These are phyloP conservation scores for Firmiana major DNA, from an alignment of 345 rosid species.

Conservation along the genomic window DNA sequence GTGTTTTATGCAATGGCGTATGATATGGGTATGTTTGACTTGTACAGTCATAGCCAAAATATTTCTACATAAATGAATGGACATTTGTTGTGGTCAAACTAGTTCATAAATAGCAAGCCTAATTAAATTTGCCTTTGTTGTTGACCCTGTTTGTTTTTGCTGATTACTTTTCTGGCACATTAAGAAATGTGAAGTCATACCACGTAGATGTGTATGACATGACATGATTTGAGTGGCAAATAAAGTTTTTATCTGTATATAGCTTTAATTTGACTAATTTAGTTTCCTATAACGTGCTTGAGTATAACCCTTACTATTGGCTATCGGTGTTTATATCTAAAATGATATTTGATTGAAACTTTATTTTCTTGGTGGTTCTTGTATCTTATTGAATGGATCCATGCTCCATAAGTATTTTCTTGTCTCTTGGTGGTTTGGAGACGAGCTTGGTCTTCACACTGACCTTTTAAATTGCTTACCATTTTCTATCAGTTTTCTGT, in stretches of 20 bases:
- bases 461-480: background rate
- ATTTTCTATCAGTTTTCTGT: background rate
- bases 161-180: background rate
- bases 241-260: background rate
- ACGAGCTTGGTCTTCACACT: conserved; percentile 1
- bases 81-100: background rate
- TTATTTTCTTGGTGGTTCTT: background rate
- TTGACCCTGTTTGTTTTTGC: background rate
- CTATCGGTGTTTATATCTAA: background rate
- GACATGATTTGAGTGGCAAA: background rate
- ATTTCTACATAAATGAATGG: background rate
- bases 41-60: background rate
- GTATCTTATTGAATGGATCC: background rate
- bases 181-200: background rate
- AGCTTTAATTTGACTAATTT: background rate
- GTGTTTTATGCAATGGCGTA: background rate
- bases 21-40: background rate
- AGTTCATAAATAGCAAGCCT: background rate
- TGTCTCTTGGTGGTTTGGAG: background rate
- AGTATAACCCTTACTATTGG: background rate
- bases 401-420: background rate
- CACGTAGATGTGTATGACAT: background rate
- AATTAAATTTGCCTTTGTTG: background rate
- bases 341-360: background rate
- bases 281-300: background rate